Evolutionary conservation across 2,329 filamentous ascomycete genomes (phyloP), one percentile per base, ranked within the genome.

Genomic region (Aureobasidium subglaciale): DNA sequence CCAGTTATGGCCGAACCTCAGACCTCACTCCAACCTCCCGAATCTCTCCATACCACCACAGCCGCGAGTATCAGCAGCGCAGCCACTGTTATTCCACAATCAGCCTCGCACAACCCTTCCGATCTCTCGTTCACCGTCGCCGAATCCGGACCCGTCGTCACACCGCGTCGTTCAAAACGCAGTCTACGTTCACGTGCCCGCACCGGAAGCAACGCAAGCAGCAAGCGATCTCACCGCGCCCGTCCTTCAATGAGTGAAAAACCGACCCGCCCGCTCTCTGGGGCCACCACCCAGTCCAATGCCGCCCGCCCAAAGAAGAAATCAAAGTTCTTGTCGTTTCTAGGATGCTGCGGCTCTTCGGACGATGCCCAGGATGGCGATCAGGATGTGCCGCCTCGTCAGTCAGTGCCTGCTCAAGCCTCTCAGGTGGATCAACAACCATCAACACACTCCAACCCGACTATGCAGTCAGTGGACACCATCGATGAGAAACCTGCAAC

Each of bases 321-420:
- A 63, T 72, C 71, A 34, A 67, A 68, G 20, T 62, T 77, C 29
- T 63, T 77, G 10, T 67, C 73, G 11, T 78, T 88, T 55, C 75
- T 89, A 57, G 82, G 79, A 58, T 89, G 86, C 72, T 88, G 86
- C 68, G 78, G 76, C 55, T 77, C 82, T 37, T 82, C 84, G 48
- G 83, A 85, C 59, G 77, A 80, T 60, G 77, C 78, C 15, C 79
- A 81, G 5, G 70, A 81, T 46, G 77, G 81, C 43, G 75, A 73
- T 56, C 77, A 77, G 52, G 77, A 79, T 57, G 74, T 81, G 57
- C 77, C 81, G 35, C 67, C 70, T 18, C 76, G 75, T 63, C 70
- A 71, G 48, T 64, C 69, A 18, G 66, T 64, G 50, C 70, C 67
- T 53, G 59, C 69, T 18, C 70, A 70, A 40, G 64, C 71, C 7